Evolutionary conservation across 2,329 filamentous ascomycete genomes (phyloP).

Genomic region (Colletotrichum sp.): DNA sequence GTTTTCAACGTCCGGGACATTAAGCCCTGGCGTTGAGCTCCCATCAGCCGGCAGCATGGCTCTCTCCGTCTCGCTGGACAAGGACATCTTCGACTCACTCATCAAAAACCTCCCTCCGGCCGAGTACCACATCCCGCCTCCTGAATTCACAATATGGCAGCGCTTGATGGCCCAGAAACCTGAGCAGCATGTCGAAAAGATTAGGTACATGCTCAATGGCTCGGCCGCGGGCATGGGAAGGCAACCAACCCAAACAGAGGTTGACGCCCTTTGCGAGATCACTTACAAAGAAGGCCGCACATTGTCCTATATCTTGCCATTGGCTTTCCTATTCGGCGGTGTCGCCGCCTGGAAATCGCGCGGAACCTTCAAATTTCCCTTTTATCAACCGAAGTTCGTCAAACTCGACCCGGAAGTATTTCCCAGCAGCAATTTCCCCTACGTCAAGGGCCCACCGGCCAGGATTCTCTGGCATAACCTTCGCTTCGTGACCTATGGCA

Average conservation of each 20-base stretch:
- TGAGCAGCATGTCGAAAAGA: background rate
- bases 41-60: background rate
- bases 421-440: slow-evolving; percentile 24
- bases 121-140: background rate
- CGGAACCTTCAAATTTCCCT: slow-evolving; percentile 43
- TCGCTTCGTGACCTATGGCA: slow-evolving; percentile 39
- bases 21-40: background rate
- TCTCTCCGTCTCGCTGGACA: background rate
- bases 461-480: slow-evolving; percentile 38
- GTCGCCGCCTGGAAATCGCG: slow-evolving; percentile 32
- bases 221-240: slow-evolving; percentile 19
- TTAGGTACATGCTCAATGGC: background rate
- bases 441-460: slow-evolving; percentile 31
- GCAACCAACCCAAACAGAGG: slow-evolving; percentile 39
- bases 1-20: background rate
- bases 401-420: slow-evolving; percentile 35
- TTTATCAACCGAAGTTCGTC: slow-evolving; percentile 38
- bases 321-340: slow-evolving; percentile 26
- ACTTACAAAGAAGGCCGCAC: slow-evolving; percentile 35
- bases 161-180: background rate
- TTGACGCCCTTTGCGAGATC: slow-evolving; percentile 32
- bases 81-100: background rate
- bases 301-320: slow-evolving; percentile 31
- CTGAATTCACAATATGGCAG: slow-evolving; percentile 2
- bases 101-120: background rate